A percentile compares a stretch with the other conserved stretches of the same genome.
These are phyloP conservation scores for Arctostaphylos glauca DNA, from an alignment of 148 eudicot genomes.

Conservation along the genomic window DNA sequence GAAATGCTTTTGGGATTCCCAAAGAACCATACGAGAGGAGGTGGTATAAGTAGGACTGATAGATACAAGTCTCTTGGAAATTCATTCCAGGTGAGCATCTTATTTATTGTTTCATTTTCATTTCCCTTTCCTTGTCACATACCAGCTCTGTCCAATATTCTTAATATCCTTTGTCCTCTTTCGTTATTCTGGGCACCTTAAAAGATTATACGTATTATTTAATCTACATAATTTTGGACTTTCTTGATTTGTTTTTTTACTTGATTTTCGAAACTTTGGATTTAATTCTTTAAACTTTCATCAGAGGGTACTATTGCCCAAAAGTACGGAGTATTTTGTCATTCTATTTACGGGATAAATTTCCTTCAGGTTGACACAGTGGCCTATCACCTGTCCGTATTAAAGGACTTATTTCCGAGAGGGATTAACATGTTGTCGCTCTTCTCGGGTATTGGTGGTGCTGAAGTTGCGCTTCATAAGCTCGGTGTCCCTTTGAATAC, in stretches of 20 bases:
- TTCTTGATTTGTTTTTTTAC: neutral
- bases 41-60: constrained; percentile 89
- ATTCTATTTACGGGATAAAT: neutral
- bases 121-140: neutral
- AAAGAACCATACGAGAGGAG: constrained; percentile 83
- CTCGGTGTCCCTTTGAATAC: constrained; percentile 65
- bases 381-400: constrained; percentile 82
- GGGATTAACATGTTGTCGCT: constrained; percentile 76
- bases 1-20: constrained; percentile 90
- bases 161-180: neutral
- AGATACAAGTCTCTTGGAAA: constrained; percentile 87
- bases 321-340: neutral
- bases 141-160: neutral
- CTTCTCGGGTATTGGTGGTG: constrained; percentile 94
- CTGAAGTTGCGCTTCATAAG: constrained; percentile 82
- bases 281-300: neutral
- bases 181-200: neutral
- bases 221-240: neutral
- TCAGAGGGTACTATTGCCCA: neutral
- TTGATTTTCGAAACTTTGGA: neutral
- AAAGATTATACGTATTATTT: neutral
- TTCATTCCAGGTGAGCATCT: constrained; percentile 72
- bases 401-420: constrained; percentile 59
- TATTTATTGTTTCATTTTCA: neutral
- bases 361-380: constrained; percentile 79